Conservation (phyloP, 2,329 filamentous ascomycete genomes). For the Venturia aucupariae region DNA sequence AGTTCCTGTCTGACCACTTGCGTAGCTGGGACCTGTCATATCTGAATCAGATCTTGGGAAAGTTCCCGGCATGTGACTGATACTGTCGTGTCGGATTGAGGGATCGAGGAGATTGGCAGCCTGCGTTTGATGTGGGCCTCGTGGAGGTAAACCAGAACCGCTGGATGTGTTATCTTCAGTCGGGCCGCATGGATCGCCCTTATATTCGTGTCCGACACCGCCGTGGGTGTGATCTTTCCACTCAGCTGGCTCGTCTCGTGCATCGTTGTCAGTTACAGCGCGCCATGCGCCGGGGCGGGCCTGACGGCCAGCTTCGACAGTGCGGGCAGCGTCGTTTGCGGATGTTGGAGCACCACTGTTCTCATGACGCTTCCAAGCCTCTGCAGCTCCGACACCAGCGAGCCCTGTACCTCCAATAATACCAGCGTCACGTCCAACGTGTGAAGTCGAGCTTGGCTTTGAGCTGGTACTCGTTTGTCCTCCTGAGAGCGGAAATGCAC, state of each 20-base stretch:
- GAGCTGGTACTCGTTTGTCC: neutral
- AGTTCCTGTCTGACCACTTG: neutral
- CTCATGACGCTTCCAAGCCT: constrained; percentile 2
- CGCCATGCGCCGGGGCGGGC: neutral
- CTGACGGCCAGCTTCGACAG: neutral
- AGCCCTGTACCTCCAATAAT: neutral
- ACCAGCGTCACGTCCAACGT: neutral
- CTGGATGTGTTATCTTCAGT: neutral
- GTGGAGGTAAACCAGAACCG: neutral
- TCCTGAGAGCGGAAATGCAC: constrained; percentile 1
- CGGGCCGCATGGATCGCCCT: constrained; percentile 2
- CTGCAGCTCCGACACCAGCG: neutral
- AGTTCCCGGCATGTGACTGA: constrained; percentile 3
- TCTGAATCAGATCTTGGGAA: constrained; percentile 1
- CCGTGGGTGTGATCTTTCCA: constrained; percentile 4
- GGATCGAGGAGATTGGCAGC: constrained; percentile 5
- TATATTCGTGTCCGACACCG: neutral
- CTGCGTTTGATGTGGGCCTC: constrained; percentile 6
- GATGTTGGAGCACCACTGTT: neutral
- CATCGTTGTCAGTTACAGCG: neutral
- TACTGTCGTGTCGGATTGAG: neutral
- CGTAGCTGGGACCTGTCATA: neutral
- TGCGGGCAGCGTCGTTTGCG: neutral
- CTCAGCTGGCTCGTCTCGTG: constrained; percentile 1
- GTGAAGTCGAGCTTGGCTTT: neutral